Conservation (phyloP, 2,329 filamentous ascomycete species). For the Pseudogymnoascus sp. region DNA sequence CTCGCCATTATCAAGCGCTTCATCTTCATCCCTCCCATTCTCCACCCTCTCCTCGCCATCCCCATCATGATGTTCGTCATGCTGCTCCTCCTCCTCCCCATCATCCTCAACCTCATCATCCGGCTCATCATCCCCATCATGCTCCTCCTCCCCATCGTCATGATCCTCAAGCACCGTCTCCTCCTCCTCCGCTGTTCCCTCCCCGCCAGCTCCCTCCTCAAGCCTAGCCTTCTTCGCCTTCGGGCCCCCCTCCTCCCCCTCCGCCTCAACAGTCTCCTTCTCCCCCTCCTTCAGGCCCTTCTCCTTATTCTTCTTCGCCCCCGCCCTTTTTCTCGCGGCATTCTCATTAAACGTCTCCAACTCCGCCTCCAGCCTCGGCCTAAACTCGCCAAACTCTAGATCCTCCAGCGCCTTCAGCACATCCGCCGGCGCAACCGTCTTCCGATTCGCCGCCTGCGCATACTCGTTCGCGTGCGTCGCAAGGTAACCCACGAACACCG, state of each 20-base stretch:
- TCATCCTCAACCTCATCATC: constrained; percentile 45
- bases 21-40: constrained; percentile 39
- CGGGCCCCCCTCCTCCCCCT: constrained; percentile 28
- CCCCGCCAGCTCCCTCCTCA: constrained; percentile 33
- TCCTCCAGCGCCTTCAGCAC: constrained; percentile 65
- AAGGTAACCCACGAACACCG: constrained; percentile 75
- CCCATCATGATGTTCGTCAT: constrained; percentile 40
- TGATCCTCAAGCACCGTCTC: constrained; percentile 35
- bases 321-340: constrained; percentile 13
- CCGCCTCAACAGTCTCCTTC: constrained; percentile 28
- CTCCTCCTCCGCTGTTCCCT: constrained; percentile 27
- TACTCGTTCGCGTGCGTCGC: constrained; percentile 65
- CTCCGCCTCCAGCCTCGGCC: constrained; percentile 64
- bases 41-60: constrained; percentile 38
- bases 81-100: constrained; percentile 44
- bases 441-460: constrained; percentile 58
- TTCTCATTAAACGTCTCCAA: constrained; percentile 31
- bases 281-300: constrained; percentile 42
- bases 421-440: constrained; percentile 68
- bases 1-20: constrained; percentile 52
- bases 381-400: constrained; percentile 63
- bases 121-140: constrained; percentile 37
- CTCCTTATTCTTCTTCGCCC: constrained; percentile 18
- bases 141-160: constrained; percentile 36
- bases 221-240: too few relatives aligned